Conservation (phyloP, 23 red algal genomes). For the Gracilariopsis chorda region DNA sequence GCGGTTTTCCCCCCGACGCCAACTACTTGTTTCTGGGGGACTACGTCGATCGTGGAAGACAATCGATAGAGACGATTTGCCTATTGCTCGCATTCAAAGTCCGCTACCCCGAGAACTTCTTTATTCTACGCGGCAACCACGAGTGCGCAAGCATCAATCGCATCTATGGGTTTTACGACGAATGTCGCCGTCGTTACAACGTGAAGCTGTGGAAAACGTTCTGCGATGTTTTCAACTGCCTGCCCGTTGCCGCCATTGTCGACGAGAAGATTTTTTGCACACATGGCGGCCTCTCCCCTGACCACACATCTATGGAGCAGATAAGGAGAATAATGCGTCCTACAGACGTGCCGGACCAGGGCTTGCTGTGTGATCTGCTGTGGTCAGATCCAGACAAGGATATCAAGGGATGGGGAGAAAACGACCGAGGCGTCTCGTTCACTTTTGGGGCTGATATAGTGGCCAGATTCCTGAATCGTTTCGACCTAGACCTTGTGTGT, state of each 20-base stretch:
- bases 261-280: conserved; percentile 99
- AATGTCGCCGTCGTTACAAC: conserved; percentile 92
- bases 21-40: conserved; percentile 99
- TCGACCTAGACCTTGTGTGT: conserved; percentile 97
- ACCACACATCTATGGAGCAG: conserved; percentile 98
- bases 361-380: conserved; percentile 93
- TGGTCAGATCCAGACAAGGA: conserved; percentile 99
- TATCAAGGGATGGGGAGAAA: conserved; percentile 98
- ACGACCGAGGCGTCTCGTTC: conserved; percentile 98
- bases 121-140: conserved; percentile 99
- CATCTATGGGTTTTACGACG: conserved; percentile 99
- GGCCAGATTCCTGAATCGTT: conserved; percentile 88
- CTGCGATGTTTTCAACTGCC: conserved; percentile 99
- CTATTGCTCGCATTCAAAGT: conserved; percentile 99
- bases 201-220: conserved; percentile 99
- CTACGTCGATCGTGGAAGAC: conserved; percentile 98
- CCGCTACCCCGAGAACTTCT: conserved; percentile 99
- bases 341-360: conserved; percentile 97
- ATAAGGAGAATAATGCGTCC: conserved; percentile 94
- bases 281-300: conserved; percentile 97
- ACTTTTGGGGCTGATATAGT: conserved; percentile 99
- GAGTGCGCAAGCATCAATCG: conserved; percentile 98
- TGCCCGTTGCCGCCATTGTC: conserved; percentile 96
- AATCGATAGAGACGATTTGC: conserved; percentile 98
- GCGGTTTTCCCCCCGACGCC: conserved; percentile 94